Percentiles rank a stretch among this genome's conserved stretches.
Evolutionary conservation across 1,284 basidiomycete species (phyloP).

Genomic region (Ceratobasidium sp.): DNA sequence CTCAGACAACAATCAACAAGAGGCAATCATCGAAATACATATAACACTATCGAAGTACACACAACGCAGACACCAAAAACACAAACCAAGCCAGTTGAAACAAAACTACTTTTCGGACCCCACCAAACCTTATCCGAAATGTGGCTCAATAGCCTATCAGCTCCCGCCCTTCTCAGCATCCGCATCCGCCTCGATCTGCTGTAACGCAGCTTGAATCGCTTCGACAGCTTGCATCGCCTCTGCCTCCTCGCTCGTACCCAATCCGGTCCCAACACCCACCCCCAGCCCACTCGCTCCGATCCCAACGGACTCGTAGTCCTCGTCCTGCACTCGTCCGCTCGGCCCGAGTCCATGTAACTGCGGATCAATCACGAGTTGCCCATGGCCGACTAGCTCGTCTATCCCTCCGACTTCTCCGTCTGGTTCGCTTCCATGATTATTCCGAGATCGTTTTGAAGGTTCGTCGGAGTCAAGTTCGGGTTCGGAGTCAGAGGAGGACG

Average conservation of each 20-base stretch:
- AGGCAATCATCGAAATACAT: no score
- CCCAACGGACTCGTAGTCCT: no score
- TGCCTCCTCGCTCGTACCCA: neutral
- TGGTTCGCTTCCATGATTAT: neutral
- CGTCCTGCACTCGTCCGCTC: no score
- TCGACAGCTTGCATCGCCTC: constrained; percentile 16
- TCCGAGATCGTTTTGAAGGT: neutral
- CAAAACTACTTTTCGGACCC: no score
- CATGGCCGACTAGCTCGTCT: neutral
- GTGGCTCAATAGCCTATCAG: no score
- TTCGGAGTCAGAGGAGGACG: neutral
- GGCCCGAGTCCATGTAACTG: neutral
- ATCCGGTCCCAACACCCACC: neutral
- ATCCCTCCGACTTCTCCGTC: neutral
- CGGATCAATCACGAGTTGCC: constrained; percentile 12
- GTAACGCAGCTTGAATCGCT: constrained; percentile 16
- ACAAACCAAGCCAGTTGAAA: no score
- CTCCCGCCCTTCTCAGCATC: neutral
- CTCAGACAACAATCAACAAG: no score
- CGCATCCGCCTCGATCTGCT: constrained; percentile 28
- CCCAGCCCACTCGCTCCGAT: no score
- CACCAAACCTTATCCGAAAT: no score
- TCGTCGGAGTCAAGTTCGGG: neutral
- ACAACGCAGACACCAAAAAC: no score
- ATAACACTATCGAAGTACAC: no score